Base-by-base conservation (phyloP, 2,329 filamentous ascomycete genomes). In the Pleomassaria siparia region DNA sequence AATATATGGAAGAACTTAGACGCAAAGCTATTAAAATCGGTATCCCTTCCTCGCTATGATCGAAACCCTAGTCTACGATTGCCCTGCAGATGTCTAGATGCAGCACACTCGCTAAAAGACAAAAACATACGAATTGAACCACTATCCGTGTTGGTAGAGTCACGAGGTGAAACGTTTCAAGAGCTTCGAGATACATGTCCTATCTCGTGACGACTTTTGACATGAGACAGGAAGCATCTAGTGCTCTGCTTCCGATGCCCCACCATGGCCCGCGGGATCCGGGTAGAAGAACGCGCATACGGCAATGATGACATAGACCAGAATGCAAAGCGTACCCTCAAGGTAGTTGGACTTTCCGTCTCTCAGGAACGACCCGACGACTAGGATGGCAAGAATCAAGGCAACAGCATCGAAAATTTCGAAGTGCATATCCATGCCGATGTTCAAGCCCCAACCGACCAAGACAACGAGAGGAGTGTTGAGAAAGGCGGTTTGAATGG, bases 321-420 rank as follows among this genome's bases (percentile, higher is more conserved):
- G 80, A 15, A 96, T 82, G 55, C 89, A 89, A 15, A 96, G 79
- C 20, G 84, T 81, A 2, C 91, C 91, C 69, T 96, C 91, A 4
- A 96, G 80, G 63, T 95, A 96, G 65, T 96, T 95, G 51, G 85
- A 89, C 77, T 94, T 92, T 56, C 89, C 85, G 65, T 96, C 91
- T 41, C 90, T 80, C 45, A 96, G 73, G 72, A 96, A 95, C 52
- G 90, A 89, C 1, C 91, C 90, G 2, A 95, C 88, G 0, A 91
- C 89, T 33, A 96, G 76, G 59, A 96, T 92, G 22, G 89, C 83
- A 20, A 96, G 78, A 47, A 96, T 83, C 8, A 96, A 76, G 54
- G 95, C 80, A 47, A 87, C 81, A 16, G 95, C 80, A 73, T 95
- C 89, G 75, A 96, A 96, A 12, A 91, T 78, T 59, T 94, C 88